phyloP scores from a whole-genome alignment of 1,284 basidiomycete genomes.

The Sanghuangporus sanghuang region DNA sequence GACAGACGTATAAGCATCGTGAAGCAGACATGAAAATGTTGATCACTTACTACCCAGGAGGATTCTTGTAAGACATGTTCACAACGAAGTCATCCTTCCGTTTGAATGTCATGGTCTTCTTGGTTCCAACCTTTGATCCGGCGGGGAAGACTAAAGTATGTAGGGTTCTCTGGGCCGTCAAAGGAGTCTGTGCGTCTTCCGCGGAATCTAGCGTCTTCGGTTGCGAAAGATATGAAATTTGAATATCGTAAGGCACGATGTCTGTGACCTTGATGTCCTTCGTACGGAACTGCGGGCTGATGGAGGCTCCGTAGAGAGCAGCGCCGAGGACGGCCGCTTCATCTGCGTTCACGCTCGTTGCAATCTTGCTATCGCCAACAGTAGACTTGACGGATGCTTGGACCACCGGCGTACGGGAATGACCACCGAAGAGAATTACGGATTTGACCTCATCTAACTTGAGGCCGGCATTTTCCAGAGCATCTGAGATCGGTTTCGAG shows the following conservation, averaged over 20 bases:
- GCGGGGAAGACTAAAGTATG: constrained; percentile 71
- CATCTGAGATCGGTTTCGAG: constrained; percentile 73
- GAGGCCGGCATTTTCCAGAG: constrained; percentile 66
- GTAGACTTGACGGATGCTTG: constrained; percentile 74
- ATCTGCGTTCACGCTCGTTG: constrained; percentile 94
- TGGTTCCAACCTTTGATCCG: constrained; percentile 69
- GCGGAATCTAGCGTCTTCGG: constrained; percentile 30
- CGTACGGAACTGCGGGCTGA: constrained; percentile 92
- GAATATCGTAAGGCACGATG: constrained; percentile 65
- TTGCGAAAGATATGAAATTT: constrained; percentile 71
- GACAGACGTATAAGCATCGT: background rate
- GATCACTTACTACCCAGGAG: constrained; percentile 48
- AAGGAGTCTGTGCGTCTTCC: constrained; percentile 14
- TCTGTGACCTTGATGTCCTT: constrained; percentile 90
- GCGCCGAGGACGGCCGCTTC: constrained; percentile 94
- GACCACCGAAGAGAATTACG: constrained; percentile 89
- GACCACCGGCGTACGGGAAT: constrained; percentile 88
- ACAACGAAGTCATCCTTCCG: constrained; percentile 75
- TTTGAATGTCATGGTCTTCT: constrained; percentile 81
- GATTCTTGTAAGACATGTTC: constrained; percentile 63
- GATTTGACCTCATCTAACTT: constrained; percentile 68
- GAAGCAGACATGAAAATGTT: background rate
- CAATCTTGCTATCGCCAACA: constrained; percentile 81
- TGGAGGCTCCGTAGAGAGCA: constrained; percentile 86
- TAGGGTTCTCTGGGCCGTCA: constrained; percentile 55